Evolutionary conservation across 768 basidiomycete genomes (phyloP), one percentile per base, ranked within the genome.

Genomic region (Coprinopsis sp.): DNA sequence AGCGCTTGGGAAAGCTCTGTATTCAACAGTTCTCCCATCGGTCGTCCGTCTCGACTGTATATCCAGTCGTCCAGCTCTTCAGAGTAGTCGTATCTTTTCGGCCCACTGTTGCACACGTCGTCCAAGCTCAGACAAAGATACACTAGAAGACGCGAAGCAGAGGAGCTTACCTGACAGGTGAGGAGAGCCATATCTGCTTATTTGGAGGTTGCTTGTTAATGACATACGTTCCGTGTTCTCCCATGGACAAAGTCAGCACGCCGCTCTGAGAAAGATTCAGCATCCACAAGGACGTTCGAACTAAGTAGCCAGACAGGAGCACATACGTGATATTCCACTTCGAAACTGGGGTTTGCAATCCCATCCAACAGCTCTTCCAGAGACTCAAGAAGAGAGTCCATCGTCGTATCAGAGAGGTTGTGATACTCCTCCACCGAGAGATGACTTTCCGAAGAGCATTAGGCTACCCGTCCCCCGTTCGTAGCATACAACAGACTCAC

Each of bases 131-230:
- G 27, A 4, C 37, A 11, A 25, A 33, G 19, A 21, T 42, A 2
- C 14, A 33, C 45, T 28, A 21, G 27, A 16, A 29, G 21, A 16
- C 31, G 21, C 18, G 42, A 48, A 36, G 14, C 33, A 27, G 43
- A 29, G 28, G n/a, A n/a, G 60, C 70, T 30, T 53, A 91, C 92
- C 89, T 91, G 54, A 80, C 62, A 0, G 93, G 93, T 7, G 88
- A 91, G 3, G 91, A 93, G 16, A 96, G 72, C 93, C 93, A 96
- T 55, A 96, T 95, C 61, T 96, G 93, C 68, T 91, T 91, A 62
- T 96, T 96, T 5, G 93, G 93, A 10, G 93, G 93, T 61, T 96
- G 93, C 71, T 95, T 96, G 67, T 96, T 96, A 66, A 96, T 84
- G 23, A 95, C 93, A 67, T 95, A 96, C 10, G 88, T 95, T 12